Evolutionary conservation across 169 alveolate species (phyloP), one percentile per base, ranked within the genome.

Genomic region (Plasmodium berghei): DNA sequence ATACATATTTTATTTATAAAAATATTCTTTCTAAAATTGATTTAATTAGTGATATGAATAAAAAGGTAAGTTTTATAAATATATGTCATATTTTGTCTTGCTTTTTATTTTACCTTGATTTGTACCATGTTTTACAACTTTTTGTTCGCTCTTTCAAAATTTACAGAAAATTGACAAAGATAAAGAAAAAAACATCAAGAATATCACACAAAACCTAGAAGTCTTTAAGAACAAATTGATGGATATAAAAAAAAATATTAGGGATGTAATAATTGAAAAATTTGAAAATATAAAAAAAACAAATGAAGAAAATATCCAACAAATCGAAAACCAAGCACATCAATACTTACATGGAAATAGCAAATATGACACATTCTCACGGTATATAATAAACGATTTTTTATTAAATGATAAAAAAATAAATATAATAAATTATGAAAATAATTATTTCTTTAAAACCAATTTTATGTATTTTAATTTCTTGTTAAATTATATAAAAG

Each of bases 381-480:
- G 77, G 3, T 77, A 77, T 46, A 67, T 77, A 14, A 77, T 77
- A 77, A 77, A 77, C 52, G 89, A 77, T 40, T 77, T 77, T 56
- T 58, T 77, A 55, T 40, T 58, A 64, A 77, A 28, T 66, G 69
- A 69, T n/a, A 77, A 77, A 54, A 77, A 46, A 77, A 77, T 77
- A 26, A 77, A 77, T 64, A 58, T 77, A 14, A 12, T 77, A 20
- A 64, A 77, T 77, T 77, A 77, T 64, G 77, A 77, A 28, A 77
- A 66, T 18, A 63, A 77, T 52, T 63, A 66, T 14, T 77, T 77
- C 45, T 77, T 77, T 55, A 77, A 77, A 45, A 77, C 40, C 20
- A 77, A 77, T 45, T 77, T 77, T 45, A 22, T 77, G 49, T 63
- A 63, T 18, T 58, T 77, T 42, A 77, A 77, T 77, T 77, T 77